These are phyloP conservation scores for Annulohypoxylon stygium DNA, from an alignment of 495 filamentous ascomycete genomes.

Conservation along the genomic window DNA sequence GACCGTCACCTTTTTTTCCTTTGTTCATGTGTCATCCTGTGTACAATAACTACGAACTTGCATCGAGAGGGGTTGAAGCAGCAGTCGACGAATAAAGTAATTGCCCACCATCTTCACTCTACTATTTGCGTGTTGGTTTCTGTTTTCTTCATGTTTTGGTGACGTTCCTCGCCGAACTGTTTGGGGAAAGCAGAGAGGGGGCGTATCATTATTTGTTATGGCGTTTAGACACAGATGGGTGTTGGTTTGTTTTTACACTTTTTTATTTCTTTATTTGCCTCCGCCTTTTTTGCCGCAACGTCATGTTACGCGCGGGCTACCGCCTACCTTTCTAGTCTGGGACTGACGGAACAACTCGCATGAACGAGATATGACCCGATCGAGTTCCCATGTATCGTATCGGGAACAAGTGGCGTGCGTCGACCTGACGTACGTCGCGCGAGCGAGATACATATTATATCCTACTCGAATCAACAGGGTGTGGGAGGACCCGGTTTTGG, in stretches of 20 bases:
- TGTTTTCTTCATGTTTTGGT: slow-evolving; percentile 1
- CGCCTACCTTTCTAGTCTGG: slow-evolving; percentile 10
- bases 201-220: background rate
- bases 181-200: background rate
- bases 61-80: slow-evolving; percentile 37
- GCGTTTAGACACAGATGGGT: background rate
- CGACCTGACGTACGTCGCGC: background rate
- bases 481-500: slow-evolving; percentile 6
- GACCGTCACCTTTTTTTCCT: slow-evolving; percentile 29
- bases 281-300: slow-evolving; percentile 1
- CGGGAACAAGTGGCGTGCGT: slow-evolving; percentile 8
- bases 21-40: slow-evolving; percentile 41
- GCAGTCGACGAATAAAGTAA: slow-evolving; percentile 45
- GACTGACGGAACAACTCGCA: slow-evolving; percentile 2
- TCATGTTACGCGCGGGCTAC: slow-evolving; percentile 2
- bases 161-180: background rate
- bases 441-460: background rate
- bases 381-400: slow-evolving; percentile 25
- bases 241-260: slow-evolving; percentile 24
- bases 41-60: slow-evolving; percentile 49
- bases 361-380: slow-evolving; percentile 15
- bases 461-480: slow-evolving; percentile 16
- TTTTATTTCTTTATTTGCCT: slow-evolving; percentile 8
- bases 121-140: slow-evolving; percentile 4
- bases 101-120: slow-evolving; percentile 27